Percentiles rank a stretch among this genome's conserved stretches.
Conservation (phyloP, 306 rosid species). For the Castanea crenata region DNA sequence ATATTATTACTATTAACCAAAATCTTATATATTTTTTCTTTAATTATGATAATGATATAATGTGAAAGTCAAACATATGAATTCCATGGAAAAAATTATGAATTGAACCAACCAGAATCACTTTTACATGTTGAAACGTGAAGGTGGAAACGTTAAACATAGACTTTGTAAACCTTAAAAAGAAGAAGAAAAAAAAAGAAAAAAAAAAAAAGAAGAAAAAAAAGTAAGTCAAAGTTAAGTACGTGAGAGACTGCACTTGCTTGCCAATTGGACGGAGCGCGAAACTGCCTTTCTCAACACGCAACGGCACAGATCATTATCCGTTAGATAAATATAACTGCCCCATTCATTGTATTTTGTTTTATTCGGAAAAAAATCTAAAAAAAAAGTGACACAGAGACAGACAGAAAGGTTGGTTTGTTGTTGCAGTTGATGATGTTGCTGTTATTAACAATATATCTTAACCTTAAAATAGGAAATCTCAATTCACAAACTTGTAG, state of each 20-base stretch:
- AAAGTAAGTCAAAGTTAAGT: neutral
- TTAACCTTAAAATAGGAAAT: constrained; percentile 26
- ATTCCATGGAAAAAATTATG: too few relatives aligned
- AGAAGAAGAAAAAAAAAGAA: too few relatives aligned
- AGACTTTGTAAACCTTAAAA: neutral
- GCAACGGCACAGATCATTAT: constrained; percentile 5
- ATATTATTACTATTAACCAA: too few relatives aligned
- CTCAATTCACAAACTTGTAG: neutral
- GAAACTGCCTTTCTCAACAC: neutral
- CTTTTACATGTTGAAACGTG: too few relatives aligned
- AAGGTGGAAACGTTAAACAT: neutral
- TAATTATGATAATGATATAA: too few relatives aligned
- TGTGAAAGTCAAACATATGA: too few relatives aligned
- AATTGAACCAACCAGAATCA: too few relatives aligned
- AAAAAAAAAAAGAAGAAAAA: too few relatives aligned
- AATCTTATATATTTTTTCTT: too few relatives aligned
- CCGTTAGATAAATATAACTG: constrained; percentile 11
- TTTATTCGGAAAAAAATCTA: neutral
- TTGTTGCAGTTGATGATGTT: constrained; percentile 7
- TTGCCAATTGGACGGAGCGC: neutral
- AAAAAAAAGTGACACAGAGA: constrained; percentile 3
- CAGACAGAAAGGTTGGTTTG: constrained; percentile 27
- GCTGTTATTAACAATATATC: constrained; percentile 1
- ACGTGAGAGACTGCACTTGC: neutral
- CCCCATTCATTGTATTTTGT: neutral